Base-by-base conservation (phyloP, 139 green algal species). In the Nannochloris sp. region DNA sequence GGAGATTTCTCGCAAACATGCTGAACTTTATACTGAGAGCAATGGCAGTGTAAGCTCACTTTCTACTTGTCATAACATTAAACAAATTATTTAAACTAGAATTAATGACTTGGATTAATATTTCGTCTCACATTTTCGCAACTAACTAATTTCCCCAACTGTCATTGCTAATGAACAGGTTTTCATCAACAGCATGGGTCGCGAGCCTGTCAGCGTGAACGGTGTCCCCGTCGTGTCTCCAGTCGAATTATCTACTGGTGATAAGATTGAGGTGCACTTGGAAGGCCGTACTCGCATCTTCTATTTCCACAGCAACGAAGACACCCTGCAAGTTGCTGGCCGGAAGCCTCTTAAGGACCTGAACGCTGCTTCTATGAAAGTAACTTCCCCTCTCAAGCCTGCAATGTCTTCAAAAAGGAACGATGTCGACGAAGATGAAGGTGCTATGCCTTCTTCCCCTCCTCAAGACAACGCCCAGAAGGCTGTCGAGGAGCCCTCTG, bases 251-350 rank as follows among this genome's bases (percentile, higher is more conserved):
- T 58, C 60, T 30, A 66, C 65, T 14, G 73, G 73, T 36, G 74
- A 81, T 57, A 64, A 64, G 37, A 80, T 81, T 31, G 74, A 80
- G 65, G 74, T 78, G 48, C 55, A 64, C 4, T 73, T 81, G 45
- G 74, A 81, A 48, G 75, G 64, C 32, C 53, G 74, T 36, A 66
- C 60, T 4, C 61, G 72, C 8, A 36, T 71, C 15, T 71, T 81
- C 24, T 48, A 72, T 34, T 81, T 76, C 45, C 48, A 77, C n/a
- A 57, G 65, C 23, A 48, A 71, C 7, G 64, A 78, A 5, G 71
- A 76, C 10, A 78, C 71, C 13, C 42, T 78, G 68, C 54, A 60
- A 55, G 54, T 75, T 30, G 10, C 34, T 12, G 48, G 23, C 4
- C 46, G 60, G 6, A 36, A 34, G 59, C 67, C 67, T 2, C 45